These are phyloP conservation scores for Rhynchospora tenuis DNA, from an alignment of 176 grass and related monocot species.

Conservation along the genomic window DNA sequence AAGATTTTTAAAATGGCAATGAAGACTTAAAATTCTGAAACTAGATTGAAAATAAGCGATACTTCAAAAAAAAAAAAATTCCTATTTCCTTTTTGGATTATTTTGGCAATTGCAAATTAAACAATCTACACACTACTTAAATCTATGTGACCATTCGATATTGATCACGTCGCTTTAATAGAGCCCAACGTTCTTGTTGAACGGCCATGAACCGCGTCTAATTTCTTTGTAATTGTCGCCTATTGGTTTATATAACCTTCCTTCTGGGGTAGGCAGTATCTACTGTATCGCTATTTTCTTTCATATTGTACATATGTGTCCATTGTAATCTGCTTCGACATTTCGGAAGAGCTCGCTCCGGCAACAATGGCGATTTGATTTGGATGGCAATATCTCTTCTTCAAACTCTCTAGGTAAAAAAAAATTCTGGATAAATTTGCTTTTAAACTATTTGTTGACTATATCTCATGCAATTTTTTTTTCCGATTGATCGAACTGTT, in stretches of 20 bases:
- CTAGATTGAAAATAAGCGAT: neutral
- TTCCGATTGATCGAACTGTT: neutral
- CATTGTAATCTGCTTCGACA: neutral
- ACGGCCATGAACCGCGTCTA: neutral
- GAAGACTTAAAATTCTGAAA: neutral
- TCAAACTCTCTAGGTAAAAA: neutral
- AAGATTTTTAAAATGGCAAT: neutral
- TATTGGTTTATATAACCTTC: neutral
- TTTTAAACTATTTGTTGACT: neutral
- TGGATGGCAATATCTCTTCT: neutral
- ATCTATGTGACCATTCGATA: neutral
- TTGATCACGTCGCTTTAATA: neutral
- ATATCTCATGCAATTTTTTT: neutral
- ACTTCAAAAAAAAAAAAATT: too few species aligned
- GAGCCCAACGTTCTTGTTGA: neutral
- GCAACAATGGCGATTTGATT: neutral
- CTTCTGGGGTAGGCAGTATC: neutral
- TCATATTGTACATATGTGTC: neutral
- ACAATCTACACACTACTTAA: neutral
- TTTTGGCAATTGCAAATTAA: too few species aligned
- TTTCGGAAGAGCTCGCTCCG: neutral
- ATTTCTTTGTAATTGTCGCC: neutral
- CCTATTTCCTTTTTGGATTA: too few species aligned
- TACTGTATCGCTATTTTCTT: neutral
- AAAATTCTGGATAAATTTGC: neutral